Conservation (phyloP, 495 filamentous ascomycete genomes). For the Lasiosphaeria hispida region DNA sequence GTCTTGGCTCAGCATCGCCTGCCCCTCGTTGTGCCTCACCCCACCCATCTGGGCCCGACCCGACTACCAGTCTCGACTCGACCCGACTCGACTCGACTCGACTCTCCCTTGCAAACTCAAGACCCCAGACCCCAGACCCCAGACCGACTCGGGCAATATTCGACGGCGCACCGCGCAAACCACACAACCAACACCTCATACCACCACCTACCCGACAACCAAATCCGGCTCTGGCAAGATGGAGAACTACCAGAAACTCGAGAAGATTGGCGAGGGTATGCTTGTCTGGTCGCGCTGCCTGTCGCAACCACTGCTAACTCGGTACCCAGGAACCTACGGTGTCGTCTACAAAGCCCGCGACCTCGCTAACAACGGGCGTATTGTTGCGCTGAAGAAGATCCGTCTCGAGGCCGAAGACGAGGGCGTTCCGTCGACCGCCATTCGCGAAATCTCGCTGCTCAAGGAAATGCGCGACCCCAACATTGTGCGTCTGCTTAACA, state of each 20-base stretch:
- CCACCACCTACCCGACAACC: background rate
- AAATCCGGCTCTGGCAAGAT: conserved; percentile 47
- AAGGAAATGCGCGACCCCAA: conserved; percentile 98
- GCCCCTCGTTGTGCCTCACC: background rate
- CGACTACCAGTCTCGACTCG: background rate
- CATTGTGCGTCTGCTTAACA: conserved; percentile 88
- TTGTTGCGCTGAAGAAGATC: conserved; percentile 97
- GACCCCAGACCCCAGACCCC: background rate
- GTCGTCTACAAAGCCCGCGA: conserved; percentile 92
- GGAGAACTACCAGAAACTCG: conserved; percentile 99
- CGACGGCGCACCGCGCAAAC: background rate
- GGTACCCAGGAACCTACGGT: conserved; percentile 73
- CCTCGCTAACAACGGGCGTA: conserved; percentile 69
- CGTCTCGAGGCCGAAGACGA: conserved; percentile 97
- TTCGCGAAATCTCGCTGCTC: conserved; percentile 92
- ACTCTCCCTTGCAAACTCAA: background rate
- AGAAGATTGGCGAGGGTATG: conserved; percentile 98
- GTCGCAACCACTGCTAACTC: conserved; percentile 2
- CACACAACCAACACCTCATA: conserved; percentile 3
- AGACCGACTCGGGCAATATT: background rate
- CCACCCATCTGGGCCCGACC: background rate
- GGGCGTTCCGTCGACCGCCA: conserved; percentile 92
- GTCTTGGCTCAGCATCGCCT: background rate
- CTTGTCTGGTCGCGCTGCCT: conserved; percentile 14
- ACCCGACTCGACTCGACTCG: background rate